Evolutionary conservation across 176 grass and related monocot species (phyloP).

Genomic region (Thalia dealbata): DNA sequence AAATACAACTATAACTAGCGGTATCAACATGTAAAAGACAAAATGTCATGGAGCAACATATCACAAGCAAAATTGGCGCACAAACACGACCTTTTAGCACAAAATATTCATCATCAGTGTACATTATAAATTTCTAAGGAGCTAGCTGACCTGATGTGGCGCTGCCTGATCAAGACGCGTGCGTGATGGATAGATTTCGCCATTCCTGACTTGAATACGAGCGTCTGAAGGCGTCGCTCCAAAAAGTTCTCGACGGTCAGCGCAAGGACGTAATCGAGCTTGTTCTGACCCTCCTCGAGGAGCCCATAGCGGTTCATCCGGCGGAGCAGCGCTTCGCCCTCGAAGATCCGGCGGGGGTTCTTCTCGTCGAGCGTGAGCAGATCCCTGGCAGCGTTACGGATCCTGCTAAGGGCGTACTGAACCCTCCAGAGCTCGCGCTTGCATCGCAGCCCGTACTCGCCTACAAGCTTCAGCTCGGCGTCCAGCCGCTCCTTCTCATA

Average conservation of each 20-base stretch:
- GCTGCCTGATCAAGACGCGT: constrained; percentile 16
- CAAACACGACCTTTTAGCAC: too few species aligned
- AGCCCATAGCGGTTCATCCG: constrained; percentile 6
- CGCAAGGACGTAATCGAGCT: constrained; percentile 7
- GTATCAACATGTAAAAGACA: too few species aligned
- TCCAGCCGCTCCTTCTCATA: constrained; percentile 16
- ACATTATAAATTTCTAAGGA: background rate
- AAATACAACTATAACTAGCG: too few species aligned
- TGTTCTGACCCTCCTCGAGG: constrained; percentile 10
- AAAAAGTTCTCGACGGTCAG: constrained; percentile 9
- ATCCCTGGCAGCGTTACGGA: constrained; percentile 4
- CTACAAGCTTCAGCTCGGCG: constrained; percentile 5
- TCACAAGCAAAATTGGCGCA: too few species aligned
- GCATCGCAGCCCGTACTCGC: constrained; percentile 7
- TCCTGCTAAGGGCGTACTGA: background rate
- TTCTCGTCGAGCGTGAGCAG: constrained; percentile 10
- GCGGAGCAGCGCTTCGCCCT: constrained; percentile 7
- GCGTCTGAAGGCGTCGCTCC: constrained; percentile 4
- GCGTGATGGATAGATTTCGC: constrained; percentile 13
- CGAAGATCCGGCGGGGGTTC: constrained; percentile 14
- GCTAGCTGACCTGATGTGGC: background rate
- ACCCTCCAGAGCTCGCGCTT: constrained; percentile 14
- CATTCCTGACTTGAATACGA: constrained; percentile 11
- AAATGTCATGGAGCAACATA: too few species aligned
- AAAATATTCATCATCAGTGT: too few species aligned